Percentiles rank a stretch among this genome's conserved stretches.
phyloP scores from a whole-genome alignment of 1,284 basidiomycete species.

The Microbotryomycetes sp. region DNA sequence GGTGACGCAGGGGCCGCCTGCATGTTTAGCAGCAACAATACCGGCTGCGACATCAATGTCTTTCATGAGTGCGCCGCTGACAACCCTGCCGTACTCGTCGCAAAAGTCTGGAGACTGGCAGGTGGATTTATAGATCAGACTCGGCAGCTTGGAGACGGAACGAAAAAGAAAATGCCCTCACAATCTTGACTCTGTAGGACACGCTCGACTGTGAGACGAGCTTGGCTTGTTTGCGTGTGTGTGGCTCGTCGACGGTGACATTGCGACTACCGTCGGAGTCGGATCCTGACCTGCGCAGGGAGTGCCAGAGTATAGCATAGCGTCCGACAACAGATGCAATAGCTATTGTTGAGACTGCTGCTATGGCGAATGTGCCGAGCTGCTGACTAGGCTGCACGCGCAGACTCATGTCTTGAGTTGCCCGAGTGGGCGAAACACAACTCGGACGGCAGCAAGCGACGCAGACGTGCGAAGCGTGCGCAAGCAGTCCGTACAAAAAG shows the following conservation, averaged over 20 bases:
- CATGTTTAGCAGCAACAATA: slow-evolving; percentile 41
- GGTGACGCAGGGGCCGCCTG: slow-evolving; percentile 40
- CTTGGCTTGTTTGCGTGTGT: no score
- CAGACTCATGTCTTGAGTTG: no score
- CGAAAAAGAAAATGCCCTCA: no score
- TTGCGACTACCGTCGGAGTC: background rate
- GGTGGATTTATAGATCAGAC: no score
- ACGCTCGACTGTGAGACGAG: slow-evolving; percentile 7
- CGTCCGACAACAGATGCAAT: background rate
- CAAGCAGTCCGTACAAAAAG: no score
- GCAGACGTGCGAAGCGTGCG: no score
- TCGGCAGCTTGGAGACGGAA: no score
- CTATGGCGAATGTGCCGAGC: background rate
- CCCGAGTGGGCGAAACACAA: no score
- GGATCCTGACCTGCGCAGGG: background rate
- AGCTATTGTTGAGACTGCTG: background rate
- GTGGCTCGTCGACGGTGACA: no score
- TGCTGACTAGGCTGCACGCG: no score
- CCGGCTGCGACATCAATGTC: slow-evolving; percentile 43
- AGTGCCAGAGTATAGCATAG: background rate
- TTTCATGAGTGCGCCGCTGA: slow-evolving; percentile 42
- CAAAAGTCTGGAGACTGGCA: slow-evolving; percentile 4
- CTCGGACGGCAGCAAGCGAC: no score
- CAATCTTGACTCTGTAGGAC: slow-evolving; percentile 22
- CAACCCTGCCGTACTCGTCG: slow-evolving; percentile 36